Evolutionary conservation across 169 alveolate genomes (phyloP).

Genomic region (Blepharisma undulans): DNA sequence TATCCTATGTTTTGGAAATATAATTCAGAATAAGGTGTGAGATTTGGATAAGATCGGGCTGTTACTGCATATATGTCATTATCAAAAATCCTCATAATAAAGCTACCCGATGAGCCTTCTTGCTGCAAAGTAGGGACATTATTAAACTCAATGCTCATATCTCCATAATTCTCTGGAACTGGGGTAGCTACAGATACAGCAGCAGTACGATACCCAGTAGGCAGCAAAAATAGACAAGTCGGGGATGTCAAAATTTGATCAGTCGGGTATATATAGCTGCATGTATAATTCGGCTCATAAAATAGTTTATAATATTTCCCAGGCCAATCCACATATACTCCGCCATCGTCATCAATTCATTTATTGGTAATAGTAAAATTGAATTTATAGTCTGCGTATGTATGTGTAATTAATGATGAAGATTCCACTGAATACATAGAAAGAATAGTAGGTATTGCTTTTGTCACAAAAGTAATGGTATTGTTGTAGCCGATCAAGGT

Average conservation of each 20-base stretch:
- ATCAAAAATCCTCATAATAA: neutral
- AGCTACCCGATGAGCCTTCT: slow-evolving; percentile 1
- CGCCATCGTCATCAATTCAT: neutral
- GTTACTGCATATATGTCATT: neutral
- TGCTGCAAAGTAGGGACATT: slow-evolving; percentile 20
- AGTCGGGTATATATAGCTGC: neutral
- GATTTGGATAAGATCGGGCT: slow-evolving; percentile 5
- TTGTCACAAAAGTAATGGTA: neutral
- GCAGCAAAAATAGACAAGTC: neutral
- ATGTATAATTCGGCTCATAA: neutral
- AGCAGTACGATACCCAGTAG: neutral
- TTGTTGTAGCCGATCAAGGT: neutral
- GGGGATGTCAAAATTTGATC: neutral
- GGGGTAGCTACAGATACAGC: neutral
- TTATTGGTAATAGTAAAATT: neutral
- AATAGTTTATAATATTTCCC: neutral
- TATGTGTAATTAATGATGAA: neutral
- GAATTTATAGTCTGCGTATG: neutral
- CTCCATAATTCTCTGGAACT: neutral
- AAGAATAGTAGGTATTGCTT: neutral
- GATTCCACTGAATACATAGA: slow-evolving; percentile 10
- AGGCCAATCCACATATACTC: slow-evolving; percentile 11
- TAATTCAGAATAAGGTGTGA: neutral
- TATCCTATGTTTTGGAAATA: slow-evolving; percentile 3
- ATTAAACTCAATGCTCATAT: neutral